Conservation (phyloP, 768 basidiomycete species). For the Suillus lakei region DNA sequence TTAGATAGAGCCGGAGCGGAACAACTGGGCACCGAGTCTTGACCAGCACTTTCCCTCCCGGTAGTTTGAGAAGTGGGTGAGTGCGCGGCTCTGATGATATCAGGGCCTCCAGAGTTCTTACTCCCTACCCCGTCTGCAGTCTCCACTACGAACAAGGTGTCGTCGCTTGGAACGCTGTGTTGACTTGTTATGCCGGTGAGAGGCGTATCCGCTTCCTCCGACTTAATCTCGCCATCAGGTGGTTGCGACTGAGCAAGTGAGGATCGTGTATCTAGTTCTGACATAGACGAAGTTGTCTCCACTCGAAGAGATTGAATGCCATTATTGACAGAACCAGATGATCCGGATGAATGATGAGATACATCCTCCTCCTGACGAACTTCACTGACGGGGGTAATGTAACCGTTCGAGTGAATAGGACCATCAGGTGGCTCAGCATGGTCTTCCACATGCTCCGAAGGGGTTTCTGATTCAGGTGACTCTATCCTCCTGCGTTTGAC, state of each 20-base stretch:
- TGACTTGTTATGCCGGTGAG: conserved; percentile 52
- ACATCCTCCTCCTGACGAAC: conserved; percentile 6
- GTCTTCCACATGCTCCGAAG: conserved; percentile 13
- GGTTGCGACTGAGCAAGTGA: conserved; percentile 5
- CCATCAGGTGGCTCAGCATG: conserved; percentile 13
- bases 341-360: conserved; percentile 4
- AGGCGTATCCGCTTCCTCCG: conserved; percentile 60
- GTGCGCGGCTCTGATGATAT: conserved; percentile 2
- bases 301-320: neutral
- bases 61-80: conserved; percentile 25
- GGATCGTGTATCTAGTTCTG: conserved; percentile 7
- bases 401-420: conserved; percentile 16
- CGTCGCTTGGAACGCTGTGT: conserved; percentile 64
- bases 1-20: conserved; percentile 27
- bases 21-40: neutral
- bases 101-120: conserved; percentile 26
- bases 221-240: conserved; percentile 43
- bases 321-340: neutral
- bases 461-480: conserved; percentile 34
- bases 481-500: conserved; percentile 53
- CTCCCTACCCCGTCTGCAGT: conserved; percentile 30
- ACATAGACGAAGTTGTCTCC: conserved; percentile 2
- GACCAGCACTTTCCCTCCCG: conserved; percentile 14
- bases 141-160: conserved; percentile 51
- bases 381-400: conserved; percentile 21